Conservation (phyloP, 441 rosid genomes). For the Capsella rubella region DNA sequence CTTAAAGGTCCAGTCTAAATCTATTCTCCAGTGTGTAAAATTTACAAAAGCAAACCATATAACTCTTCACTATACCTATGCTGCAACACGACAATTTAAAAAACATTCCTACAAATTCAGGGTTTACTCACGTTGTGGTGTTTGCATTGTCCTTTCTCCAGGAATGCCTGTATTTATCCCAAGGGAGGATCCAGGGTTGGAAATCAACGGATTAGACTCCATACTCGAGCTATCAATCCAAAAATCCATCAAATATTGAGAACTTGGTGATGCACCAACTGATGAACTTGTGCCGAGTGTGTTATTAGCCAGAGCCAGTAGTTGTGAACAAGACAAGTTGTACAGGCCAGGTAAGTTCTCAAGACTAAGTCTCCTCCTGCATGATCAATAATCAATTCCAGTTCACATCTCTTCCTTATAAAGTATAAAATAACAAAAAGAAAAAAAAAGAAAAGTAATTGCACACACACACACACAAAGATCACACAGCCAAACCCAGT, state of each 20-base stretch:
- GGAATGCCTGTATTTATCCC: not conserved
- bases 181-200: slow-evolving; percentile 23
- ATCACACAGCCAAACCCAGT: not conserved
- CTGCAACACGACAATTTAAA: not conserved
- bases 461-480: not conserved
- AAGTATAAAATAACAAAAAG: not conserved
- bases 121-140: slow-evolving; percentile 31
- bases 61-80: slow-evolving; percentile 1
- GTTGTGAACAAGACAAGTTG: slow-evolving; percentile 12
- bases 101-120: not conserved
- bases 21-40: slow-evolving; percentile 4
- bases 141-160: slow-evolving; percentile 14
- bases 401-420: not conserved
- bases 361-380: slow-evolving; percentile 20
- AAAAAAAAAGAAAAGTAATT: not conserved
- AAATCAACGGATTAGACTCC: slow-evolving; percentile 2
- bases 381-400: slow-evolving; percentile 12
- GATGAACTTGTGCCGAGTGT: slow-evolving; percentile 10
- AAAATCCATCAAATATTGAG: not conserved
- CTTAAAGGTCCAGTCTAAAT: not conserved
- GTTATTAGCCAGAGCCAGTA: slow-evolving; percentile 34
- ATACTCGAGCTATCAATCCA: slow-evolving; percentile 11
- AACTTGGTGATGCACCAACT: slow-evolving; percentile 4
- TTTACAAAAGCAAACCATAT: not conserved
- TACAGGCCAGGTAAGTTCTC: slow-evolving; percentile 10